Evolutionary conservation across 192 early-diverging fungal genomes (phyloP).

Genomic region (Nowakowskiella sp.): DNA sequence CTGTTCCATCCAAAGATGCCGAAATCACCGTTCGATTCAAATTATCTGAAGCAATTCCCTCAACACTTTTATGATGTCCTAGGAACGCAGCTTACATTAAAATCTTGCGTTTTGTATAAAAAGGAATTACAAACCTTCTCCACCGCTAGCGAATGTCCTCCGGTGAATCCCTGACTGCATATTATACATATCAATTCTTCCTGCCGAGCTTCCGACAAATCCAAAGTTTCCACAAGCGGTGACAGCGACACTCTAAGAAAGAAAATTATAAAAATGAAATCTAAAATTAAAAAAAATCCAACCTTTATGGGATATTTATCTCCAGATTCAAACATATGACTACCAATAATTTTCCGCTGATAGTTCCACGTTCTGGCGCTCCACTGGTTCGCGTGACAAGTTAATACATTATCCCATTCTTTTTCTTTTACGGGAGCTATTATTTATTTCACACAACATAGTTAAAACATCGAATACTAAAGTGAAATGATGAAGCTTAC

Average conservation of each 20-base stretch:
- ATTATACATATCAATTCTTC: slow-evolving; percentile 84
- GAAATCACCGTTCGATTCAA: slow-evolving; percentile 68
- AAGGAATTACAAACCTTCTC: slow-evolving; percentile 17
- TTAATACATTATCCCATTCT: slow-evolving; percentile 89
- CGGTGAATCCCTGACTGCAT: slow-evolving; percentile 86
- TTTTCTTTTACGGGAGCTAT: slow-evolving; percentile 48
- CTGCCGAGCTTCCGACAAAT: slow-evolving; percentile 69
- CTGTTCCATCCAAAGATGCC: slow-evolving; percentile 67
- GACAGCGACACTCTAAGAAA: slow-evolving; percentile 50
- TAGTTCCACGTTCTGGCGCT: slow-evolving; percentile 76
- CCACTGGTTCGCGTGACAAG: slow-evolving; percentile 71
- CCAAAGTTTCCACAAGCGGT: slow-evolving; percentile 92
- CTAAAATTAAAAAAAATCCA: not conserved
- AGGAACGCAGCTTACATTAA: slow-evolving; percentile 1
- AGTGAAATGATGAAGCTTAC: slow-evolving; percentile 24
- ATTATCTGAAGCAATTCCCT: slow-evolving; percentile 67
- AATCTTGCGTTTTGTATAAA: slow-evolving; percentile 3
- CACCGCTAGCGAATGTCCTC: slow-evolving; percentile 50
- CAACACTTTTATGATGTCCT: slow-evolving; percentile 73
- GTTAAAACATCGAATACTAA: not conserved
- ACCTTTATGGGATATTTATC: slow-evolving; percentile 58
- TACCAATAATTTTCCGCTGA: slow-evolving; percentile 67
- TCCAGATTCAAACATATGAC: slow-evolving; percentile 51
- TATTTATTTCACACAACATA: not conserved
- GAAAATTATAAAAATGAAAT: slow-evolving; percentile 13